These are phyloP conservation scores for Blumeriella jaapii DNA, from an alignment of 2,329 filamentous ascomycete genomes.

Conservation along the genomic window DNA sequence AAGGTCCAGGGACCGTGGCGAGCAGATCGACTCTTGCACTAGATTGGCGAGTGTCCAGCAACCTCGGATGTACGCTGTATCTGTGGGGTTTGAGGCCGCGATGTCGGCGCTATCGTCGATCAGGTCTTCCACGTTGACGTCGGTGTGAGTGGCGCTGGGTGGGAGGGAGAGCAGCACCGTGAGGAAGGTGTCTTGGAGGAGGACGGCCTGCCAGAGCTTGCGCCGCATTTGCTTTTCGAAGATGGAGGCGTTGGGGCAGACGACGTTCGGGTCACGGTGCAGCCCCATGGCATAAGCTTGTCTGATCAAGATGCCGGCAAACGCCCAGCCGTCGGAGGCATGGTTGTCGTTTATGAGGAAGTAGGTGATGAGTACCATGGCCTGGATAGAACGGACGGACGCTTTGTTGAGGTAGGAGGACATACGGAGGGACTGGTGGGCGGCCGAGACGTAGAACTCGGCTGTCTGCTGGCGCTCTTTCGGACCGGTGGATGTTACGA, in stretches of 20 bases:
- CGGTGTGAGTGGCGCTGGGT: slow-evolving; percentile 67
- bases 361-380: slow-evolving; percentile 74
- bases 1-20: slow-evolving; percentile 59
- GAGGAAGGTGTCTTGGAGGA: slow-evolving; percentile 71
- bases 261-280: slow-evolving; percentile 67
- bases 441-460: slow-evolving; percentile 71
- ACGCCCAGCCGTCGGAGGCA: slow-evolving; percentile 72
- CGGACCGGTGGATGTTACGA: slow-evolving; percentile 46
- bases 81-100: slow-evolving; percentile 49
- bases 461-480: slow-evolving; percentile 61
- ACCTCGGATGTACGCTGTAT: slow-evolving; percentile 53
- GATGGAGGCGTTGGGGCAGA: slow-evolving; percentile 50
- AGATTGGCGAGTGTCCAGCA: slow-evolving; percentile 72
- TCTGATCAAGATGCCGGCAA: slow-evolving; percentile 64
- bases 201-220: slow-evolving; percentile 72
- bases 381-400: slow-evolving; percentile 60
- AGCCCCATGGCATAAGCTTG: slow-evolving; percentile 75
- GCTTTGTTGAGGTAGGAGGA: slow-evolving; percentile 68
- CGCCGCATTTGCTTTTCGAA: slow-evolving; percentile 70
- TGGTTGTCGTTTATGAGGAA: slow-evolving; percentile 83
- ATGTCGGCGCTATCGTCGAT: slow-evolving; percentile 48
- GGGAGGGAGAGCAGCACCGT: slow-evolving; percentile 68
- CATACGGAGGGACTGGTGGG: slow-evolving; percentile 65
- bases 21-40: slow-evolving; percentile 67
- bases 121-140: slow-evolving; percentile 65